These are phyloP conservation scores for Oryza australiensis DNA, from an alignment of 176 grass and related monocot species.

Conservation along the genomic window DNA sequence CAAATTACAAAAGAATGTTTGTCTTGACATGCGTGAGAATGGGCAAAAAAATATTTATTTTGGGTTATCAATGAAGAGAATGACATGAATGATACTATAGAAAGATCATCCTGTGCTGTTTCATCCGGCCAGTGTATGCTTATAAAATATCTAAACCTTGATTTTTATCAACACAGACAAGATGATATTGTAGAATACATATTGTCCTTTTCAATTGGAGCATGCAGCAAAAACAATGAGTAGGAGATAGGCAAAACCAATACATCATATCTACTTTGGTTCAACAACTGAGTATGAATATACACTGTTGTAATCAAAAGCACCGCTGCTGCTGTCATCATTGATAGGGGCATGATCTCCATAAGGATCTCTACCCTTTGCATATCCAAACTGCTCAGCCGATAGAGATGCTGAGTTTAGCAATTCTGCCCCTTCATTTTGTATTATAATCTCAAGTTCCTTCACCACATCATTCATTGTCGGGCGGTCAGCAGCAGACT, in stretches of 20 bases:
- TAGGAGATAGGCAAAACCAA: conserved; percentile 12
- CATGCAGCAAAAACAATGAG: conserved; percentile 14
- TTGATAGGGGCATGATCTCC: conserved; percentile 40
- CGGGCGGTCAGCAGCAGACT: conserved; percentile 52
- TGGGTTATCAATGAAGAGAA: conserved; percentile 2
- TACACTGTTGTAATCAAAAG: conserved; percentile 56
- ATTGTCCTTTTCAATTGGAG: conserved; percentile 21
- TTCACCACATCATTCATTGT: conserved; percentile 68
- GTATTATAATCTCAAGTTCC: conserved; percentile 63
- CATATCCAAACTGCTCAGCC: conserved; percentile 33
- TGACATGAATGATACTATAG: neutral
- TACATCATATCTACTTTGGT: conserved; percentile 48
- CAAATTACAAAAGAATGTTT: conserved; percentile 2
- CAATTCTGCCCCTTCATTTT: conserved; percentile 47
- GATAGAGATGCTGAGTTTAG: conserved; percentile 45
- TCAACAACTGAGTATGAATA: conserved; percentile 50
- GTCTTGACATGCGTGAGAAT: neutral
- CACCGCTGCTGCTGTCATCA: conserved; percentile 42
- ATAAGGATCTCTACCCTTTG: conserved; percentile 36
- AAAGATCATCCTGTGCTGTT: conserved; percentile 16
- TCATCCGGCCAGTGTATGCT: conserved; percentile 1
- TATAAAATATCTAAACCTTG: conserved; percentile 7
- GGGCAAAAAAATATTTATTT: neutral
- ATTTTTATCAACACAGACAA: conserved; percentile 27
- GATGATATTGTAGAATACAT: conserved; percentile 25